Evolutionary conservation across 2,329 filamentous ascomycete species (phyloP).

Genomic region (Gnomoniopsis smithogilvyi): DNA sequence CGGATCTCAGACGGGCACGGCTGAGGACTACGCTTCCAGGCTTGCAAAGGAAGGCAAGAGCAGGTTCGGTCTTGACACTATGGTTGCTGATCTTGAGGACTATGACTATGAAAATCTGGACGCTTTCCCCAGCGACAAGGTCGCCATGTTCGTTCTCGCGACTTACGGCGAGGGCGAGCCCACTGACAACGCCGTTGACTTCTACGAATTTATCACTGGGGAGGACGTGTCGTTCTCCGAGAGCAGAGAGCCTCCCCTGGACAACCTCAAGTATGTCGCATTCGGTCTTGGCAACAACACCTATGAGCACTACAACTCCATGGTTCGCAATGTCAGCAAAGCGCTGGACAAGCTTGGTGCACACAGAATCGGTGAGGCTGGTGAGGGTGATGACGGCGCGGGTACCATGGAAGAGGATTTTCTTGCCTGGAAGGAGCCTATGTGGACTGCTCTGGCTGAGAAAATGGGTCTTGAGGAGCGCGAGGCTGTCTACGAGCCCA

Average conservation of each 20-base stretch:
- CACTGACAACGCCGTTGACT: conserved; percentile 97
- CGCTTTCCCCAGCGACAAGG: conserved; percentile 80
- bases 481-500: conserved; percentile 91
- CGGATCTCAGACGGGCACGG: conserved; percentile 96
- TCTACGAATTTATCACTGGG: conserved; percentile 90
- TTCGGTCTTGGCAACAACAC: conserved; percentile 99
- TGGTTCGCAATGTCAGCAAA: conserved; percentile 90
- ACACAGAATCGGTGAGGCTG: conserved; percentile 77
- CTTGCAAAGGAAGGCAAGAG: conserved; percentile 97
- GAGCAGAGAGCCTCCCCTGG: conserved; percentile 68
- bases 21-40: conserved; percentile 95
- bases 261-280: conserved; percentile 85
- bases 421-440: conserved; percentile 97
- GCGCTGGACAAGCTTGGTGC: conserved; percentile 80
- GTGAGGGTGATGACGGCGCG: conserved; percentile 95
- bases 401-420: conserved; percentile 99
- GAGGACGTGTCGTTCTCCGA: conserved; percentile 82
- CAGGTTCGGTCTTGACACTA: conserved; percentile 92
- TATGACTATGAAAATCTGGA: conserved; percentile 97
- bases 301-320: conserved; percentile 98
- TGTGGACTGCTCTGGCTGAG: conserved; percentile 85
- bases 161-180: conserved; percentile 98
- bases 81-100: conserved; percentile 97
- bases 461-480: conserved; percentile 91
- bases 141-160: conserved; percentile 92